Percentiles rank a stretch among this genome's conserved stretches.
phyloP scores from a whole-genome alignment of 2,329 filamentous ascomycete species.

The Keithomyces neogunnii region DNA sequence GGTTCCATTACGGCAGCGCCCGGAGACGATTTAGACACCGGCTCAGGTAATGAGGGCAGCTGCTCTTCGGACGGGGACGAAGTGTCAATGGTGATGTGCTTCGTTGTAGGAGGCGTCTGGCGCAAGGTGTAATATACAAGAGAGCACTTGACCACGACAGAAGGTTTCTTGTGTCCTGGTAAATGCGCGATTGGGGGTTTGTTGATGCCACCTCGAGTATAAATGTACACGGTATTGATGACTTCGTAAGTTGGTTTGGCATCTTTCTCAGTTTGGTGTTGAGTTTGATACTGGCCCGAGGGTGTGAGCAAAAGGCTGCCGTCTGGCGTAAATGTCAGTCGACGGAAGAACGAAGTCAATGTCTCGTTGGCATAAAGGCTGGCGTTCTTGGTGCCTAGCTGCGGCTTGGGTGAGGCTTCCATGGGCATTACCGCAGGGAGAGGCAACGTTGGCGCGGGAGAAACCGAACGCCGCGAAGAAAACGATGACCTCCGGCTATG shows the following conservation, averaged over 20 bases:
- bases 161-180: slow-evolving; percentile 96
- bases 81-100: slow-evolving; percentile 90
- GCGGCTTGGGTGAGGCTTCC: slow-evolving; percentile 78
- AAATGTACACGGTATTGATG: slow-evolving; percentile 97
- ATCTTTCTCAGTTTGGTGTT: slow-evolving; percentile 57
- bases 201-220: slow-evolving; percentile 91
- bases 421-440: slow-evolving; percentile 92
- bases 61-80: slow-evolving; percentile 70
- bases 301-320: slow-evolving; percentile 90
- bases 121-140: slow-evolving; percentile 80
- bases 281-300: slow-evolving; percentile 87
- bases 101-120: slow-evolving; percentile 58
- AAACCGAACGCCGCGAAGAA: slow-evolving; percentile 77
- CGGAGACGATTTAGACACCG: slow-evolving; percentile 55
- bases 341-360: slow-evolving; percentile 90
- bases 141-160: slow-evolving; percentile 90
- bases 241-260: slow-evolving; percentile 73
- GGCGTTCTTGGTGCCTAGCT: slow-evolving; percentile 67
- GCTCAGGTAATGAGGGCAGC: slow-evolving; percentile 77
- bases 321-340: slow-evolving; percentile 89
- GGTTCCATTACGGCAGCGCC: slow-evolving; percentile 69
- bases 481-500: slow-evolving; percentile 95
- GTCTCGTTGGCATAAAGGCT: slow-evolving; percentile 95
- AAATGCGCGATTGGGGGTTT: slow-evolving; percentile 92
- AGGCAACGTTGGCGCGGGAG: slow-evolving; percentile 87